A percentile compares a stretch with the other conserved stretches of the same genome.
phyloP scores from a whole-genome alignment of 1,284 basidiomycete genomes.

The Naganishia cerealis region DNA sequence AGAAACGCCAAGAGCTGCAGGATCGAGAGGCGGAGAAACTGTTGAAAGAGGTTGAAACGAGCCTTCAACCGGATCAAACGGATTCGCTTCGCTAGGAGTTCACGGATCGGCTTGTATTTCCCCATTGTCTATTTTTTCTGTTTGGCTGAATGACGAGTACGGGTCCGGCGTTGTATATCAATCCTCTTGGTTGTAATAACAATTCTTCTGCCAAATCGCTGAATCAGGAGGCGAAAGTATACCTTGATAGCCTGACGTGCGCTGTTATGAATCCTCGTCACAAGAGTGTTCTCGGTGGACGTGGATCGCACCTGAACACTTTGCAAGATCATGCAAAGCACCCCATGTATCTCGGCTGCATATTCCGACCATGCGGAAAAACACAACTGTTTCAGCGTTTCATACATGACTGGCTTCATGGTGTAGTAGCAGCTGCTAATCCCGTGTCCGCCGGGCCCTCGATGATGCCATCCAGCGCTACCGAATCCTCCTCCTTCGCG shows the following conservation, averaged over 20 bases:
- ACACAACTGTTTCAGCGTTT: not conserved
- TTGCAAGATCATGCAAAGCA: not conserved
- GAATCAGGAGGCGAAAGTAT: not conserved
- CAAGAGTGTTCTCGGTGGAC: not conserved
- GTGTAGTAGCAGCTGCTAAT: slow-evolving; percentile 4
- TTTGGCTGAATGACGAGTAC: too few relatives aligned
- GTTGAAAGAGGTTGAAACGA: slow-evolving; percentile 14
- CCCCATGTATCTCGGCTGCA: not conserved
- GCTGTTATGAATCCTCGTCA: not conserved
- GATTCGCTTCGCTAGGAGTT: not conserved
- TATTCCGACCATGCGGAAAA: not conserved
- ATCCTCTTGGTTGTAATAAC: not conserved
- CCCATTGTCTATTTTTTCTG: too few relatives aligned
- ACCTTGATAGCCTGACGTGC: not conserved
- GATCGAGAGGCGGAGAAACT: slow-evolving; percentile 42
- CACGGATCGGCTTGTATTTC: too few relatives aligned
- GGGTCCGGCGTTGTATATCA: not conserved
- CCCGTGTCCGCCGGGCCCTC: slow-evolving; percentile 25
- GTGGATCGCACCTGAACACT: not conserved
- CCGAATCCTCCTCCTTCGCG: not conserved
- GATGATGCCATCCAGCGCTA: slow-evolving; percentile 10
- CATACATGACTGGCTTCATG: not conserved
- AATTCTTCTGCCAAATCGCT: not conserved
- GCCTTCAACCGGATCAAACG: slow-evolving; percentile 8
- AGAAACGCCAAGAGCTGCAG: slow-evolving; percentile 37